These are phyloP conservation scores for Neoarthrinium moseri DNA, from an alignment of 2,329 filamentous ascomycete genomes.

Conservation along the genomic window DNA sequence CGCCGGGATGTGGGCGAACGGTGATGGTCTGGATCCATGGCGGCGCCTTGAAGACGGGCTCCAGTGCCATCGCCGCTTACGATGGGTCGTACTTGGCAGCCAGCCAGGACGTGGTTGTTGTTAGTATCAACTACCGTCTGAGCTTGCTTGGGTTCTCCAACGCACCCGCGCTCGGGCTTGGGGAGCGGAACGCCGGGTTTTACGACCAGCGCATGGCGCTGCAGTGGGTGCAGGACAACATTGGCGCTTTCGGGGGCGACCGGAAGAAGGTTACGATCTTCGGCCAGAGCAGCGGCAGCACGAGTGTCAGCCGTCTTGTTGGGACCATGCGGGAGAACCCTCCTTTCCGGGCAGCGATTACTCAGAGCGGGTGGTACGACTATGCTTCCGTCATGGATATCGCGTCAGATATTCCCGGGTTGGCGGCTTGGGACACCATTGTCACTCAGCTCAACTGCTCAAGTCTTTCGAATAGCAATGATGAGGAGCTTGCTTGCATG, in stretches of 20 bases:
- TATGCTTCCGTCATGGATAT: background rate
- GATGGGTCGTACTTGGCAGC: slow-evolving; percentile 27
- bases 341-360: slow-evolving; percentile 54
- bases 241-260: slow-evolving; percentile 47
- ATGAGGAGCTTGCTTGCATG: background rate
- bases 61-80: slow-evolving; percentile 19
- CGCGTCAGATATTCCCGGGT: background rate
- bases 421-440: background rate
- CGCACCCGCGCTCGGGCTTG: slow-evolving; percentile 6
- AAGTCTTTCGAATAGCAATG: background rate
- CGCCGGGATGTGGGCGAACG: slow-evolving; percentile 20
- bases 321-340: slow-evolving; percentile 51
- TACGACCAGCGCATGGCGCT: slow-evolving; percentile 1
- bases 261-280: slow-evolving; percentile 47
- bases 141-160: slow-evolving; percentile 18
- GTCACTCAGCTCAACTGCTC: background rate
- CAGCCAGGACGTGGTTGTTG: slow-evolving; percentile 31
- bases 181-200: slow-evolving; percentile 7
- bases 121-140: slow-evolving; percentile 31
- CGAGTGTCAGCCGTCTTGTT: slow-evolving; percentile 46
- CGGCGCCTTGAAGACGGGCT: slow-evolving; percentile 26
- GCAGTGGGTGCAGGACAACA: slow-evolving; percentile 43
- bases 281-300: slow-evolving; percentile 53
- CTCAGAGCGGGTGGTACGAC: slow-evolving; percentile 26
- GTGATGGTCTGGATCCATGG: slow-evolving; percentile 33